Conservation (phyloP, 2,329 filamentous ascomycete genomes). For the Scedosporium apiospermum region DNA sequence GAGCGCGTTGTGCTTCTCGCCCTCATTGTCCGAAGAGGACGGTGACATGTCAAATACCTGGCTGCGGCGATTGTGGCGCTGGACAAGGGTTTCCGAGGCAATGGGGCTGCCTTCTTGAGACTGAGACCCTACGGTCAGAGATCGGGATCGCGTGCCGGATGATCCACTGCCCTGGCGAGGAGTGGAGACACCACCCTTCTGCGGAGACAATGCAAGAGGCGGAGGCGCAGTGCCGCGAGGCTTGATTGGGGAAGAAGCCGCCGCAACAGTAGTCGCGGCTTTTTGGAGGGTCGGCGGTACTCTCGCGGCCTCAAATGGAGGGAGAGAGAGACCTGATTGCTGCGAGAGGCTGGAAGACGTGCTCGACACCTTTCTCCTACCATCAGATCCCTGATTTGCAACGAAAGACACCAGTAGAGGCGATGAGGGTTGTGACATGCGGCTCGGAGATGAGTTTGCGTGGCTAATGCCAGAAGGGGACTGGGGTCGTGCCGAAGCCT, state of each 20-base stretch:
- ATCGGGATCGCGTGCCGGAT: slow-evolving; percentile 60
- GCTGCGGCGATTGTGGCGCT: slow-evolving; percentile 83
- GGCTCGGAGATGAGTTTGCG: slow-evolving; percentile 76
- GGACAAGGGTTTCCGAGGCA: slow-evolving; percentile 54
- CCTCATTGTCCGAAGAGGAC: slow-evolving; percentile 95
- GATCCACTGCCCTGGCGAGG: slow-evolving; percentile 52
- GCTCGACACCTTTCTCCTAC: slow-evolving; percentile 81
- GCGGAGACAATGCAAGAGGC: slow-evolving; percentile 48
- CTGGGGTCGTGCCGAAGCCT: slow-evolving; percentile 66
- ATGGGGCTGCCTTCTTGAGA: slow-evolving; percentile 86
- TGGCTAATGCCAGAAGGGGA: slow-evolving; percentile 78
- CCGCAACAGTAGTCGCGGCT: slow-evolving; percentile 36
- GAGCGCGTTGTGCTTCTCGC: slow-evolving; percentile 80
- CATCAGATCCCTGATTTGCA: slow-evolving; percentile 68
- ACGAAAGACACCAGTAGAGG: slow-evolving; percentile 96
- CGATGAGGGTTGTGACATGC: slow-evolving; percentile 57
- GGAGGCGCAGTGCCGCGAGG: slow-evolving; percentile 41
- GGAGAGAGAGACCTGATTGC: slow-evolving; percentile 59
- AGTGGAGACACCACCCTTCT: slow-evolving; percentile 46
- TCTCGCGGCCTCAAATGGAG: slow-evolving; percentile 65
- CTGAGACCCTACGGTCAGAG: slow-evolving; percentile 86
- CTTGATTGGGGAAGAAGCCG: slow-evolving; percentile 48
- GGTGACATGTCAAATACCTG: slow-evolving; percentile 95
- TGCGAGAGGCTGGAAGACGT: slow-evolving; percentile 78
- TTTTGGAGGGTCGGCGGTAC: slow-evolving; percentile 50